Base-by-base conservation (phyloP, 108 stramenopile genomes). In the Fragilariopsis cylindrus region DNA sequence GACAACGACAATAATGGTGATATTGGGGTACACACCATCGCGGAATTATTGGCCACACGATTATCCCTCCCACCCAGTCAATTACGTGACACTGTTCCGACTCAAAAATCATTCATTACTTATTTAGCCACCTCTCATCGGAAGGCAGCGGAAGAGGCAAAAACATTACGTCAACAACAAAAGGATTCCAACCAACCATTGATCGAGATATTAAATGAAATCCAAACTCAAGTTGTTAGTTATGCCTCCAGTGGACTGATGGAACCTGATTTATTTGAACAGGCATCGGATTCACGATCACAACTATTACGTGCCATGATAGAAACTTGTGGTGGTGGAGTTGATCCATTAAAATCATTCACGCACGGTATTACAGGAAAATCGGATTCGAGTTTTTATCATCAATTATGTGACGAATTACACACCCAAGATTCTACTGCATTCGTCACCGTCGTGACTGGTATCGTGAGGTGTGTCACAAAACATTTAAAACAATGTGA, bases 191-290 rank as follows among this genome's bases (percentile, higher is more conserved):
- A 72, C 30, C 48, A 75, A 9, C 90, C 91, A 47, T 49, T 90
- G 40, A 30, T 57, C n/a, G 85, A 62, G 12, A 80, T 95, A 44
- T 66, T 90, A 58, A 67, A 80, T 58, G 89, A 92, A 71, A 87
- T 92, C 52, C 84, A 79, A 49, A 54, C 48, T 55, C 82, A 94
- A 78, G 83, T 88, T 9, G 90, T 92, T 21, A 88, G 81, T 71
- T 95, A 95, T 74, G 85, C 91, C 4, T 88, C 90, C 7, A 85
- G 88, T 41, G 80, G 81, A 15, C 80, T 95, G 16, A 86, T 92
- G 84, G 84, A 76, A 48, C 93, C 93, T 2, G 90, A 89, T 56
- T 67, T 95, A 9, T 95, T 94, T 71, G 86, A 87, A 70, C 80
- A 81, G 13, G 90, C 79, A 6, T 60, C 70, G 16, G 88, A 89